Evolutionary conservation across 352 stramenopile genomes (phyloP).

Genomic region (Phytopythium ostracodes): DNA sequence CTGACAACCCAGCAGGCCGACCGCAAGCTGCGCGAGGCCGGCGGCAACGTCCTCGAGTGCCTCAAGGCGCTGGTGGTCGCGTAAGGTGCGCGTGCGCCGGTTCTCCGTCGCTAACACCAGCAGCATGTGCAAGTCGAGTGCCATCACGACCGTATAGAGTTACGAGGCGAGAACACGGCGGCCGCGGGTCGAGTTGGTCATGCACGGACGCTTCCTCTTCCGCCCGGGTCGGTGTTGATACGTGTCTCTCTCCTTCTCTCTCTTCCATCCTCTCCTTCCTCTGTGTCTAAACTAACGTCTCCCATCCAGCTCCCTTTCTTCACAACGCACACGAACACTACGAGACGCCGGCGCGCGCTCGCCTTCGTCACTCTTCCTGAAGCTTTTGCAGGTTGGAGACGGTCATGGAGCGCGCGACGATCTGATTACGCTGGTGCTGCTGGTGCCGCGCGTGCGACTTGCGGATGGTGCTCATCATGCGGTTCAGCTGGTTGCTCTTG

Average conservation of each 20-base stretch:
- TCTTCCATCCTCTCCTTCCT: background rate
- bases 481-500: conserved; percentile 44
- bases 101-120: background rate
- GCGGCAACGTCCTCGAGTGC: conserved; percentile 68
- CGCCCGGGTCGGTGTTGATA: background rate
- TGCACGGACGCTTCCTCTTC: background rate
- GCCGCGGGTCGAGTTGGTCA: background rate
- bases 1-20: conserved; percentile 68
- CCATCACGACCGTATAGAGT: background rate
- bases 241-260: background rate
- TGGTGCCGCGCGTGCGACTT: conserved; percentile 51
- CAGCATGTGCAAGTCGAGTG: background rate
- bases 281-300: background rate
- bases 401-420: conserved; percentile 9
- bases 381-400: conserved; percentile 9
- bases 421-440: conserved; percentile 1
- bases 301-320: background rate
- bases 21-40: conserved; percentile 77
- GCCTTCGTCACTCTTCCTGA: conserved; percentile 3
- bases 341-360: background rate
- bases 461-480: conserved; percentile 67
- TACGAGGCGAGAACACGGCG: background rate
- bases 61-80: conserved; percentile 60
- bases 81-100: background rate
- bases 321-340: conserved; percentile 3